Base-by-base conservation (phyloP, 73 alveolate species). In the Uronychia setigera region DNA sequence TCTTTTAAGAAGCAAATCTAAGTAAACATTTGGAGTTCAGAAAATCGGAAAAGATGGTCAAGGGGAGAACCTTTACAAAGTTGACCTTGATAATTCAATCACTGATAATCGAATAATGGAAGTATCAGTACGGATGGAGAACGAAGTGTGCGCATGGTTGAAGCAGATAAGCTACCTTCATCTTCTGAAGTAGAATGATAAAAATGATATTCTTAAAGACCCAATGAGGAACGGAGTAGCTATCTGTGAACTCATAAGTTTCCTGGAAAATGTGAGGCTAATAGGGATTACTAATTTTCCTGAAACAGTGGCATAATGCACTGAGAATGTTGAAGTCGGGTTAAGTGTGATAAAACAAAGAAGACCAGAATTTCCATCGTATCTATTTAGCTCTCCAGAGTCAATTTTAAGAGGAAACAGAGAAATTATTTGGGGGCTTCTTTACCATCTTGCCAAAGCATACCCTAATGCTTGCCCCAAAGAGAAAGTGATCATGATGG, bases 201-300 rank as follows among this genome's bases (percentile, higher is more conserved):
- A 89, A 32, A 75, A 77, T 67, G 89, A 83, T 33, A 31, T 89
- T 26, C 31, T 83, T 35, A 67, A 82, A 1, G 95, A 89, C 77
- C 95, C 95, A 26, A 58, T 79, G 60, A 79, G 92, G 29, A 89
- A 89, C 80, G 95, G 95, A 5, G 74, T 89, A 11, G 75, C 84
- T 33, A 29, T 89, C 0, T 84, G 92, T 31, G 92, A 89, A 74
- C 58, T 89, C 35, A 76, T 89, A 28, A 59, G 89, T 30, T 89
- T 35, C 60, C 75, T 89, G 34, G 95, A 89, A 78, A 84, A 83
- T 29, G 57, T 89, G 32, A 80, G 80, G 14, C 83, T 89, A 74
- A 46, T 58, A 35, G 60, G 74, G 75, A 59, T 89, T 32, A 29
- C 33, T 67, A 31, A 84, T 29, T 35, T 79, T 26, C 97, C 97